Evolutionary conservation across 2,329 filamentous ascomycete species (phyloP).

Genomic region (Verruconis gallopava): DNA sequence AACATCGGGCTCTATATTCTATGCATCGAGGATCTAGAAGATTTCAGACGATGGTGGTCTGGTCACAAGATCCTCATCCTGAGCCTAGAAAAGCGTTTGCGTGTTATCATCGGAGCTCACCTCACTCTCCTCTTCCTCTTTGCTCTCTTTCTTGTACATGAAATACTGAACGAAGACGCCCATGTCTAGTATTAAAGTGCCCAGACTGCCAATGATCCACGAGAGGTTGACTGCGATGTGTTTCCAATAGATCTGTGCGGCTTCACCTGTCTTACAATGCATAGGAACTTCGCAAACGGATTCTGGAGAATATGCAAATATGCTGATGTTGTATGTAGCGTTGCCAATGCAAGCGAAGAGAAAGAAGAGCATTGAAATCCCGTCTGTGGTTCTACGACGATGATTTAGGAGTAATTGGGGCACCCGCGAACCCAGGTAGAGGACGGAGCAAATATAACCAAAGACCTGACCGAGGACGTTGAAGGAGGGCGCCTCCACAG

Average conservation of each 20-base stretch:
- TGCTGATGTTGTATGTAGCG: slow-evolving; percentile 81
- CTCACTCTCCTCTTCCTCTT: slow-evolving; percentile 13
- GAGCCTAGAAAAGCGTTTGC: too few relatives aligned
- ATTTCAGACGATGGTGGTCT: too few relatives aligned
- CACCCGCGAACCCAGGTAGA: slow-evolving; percentile 81
- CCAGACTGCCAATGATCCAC: slow-evolving; percentile 81
- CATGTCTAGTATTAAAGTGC: slow-evolving; percentile 74
- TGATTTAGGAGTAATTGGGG: slow-evolving; percentile 90
- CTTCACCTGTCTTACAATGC: slow-evolving; percentile 53
- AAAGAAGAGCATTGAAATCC: slow-evolving; percentile 89
- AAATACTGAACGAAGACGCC: slow-evolving; percentile 88
- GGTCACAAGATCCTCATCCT: too few relatives aligned
- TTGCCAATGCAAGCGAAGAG: slow-evolving; percentile 94
- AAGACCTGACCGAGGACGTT: slow-evolving; percentile 76
- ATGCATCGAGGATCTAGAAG: too few relatives aligned
- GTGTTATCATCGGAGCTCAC: too few relatives aligned
- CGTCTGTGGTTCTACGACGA: slow-evolving; percentile 82
- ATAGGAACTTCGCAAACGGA: slow-evolving; percentile 34
- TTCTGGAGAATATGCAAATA: slow-evolving; percentile 71
- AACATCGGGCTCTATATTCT: too few relatives aligned
- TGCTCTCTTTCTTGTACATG: slow-evolving; percentile 47
- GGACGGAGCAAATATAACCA: slow-evolving; percentile 77
- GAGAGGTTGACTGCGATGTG: slow-evolving; percentile 85
- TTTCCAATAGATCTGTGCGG: slow-evolving; percentile 51
- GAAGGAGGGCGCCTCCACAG: slow-evolving; percentile 46